Evolutionary conservation across 805 yeast species (phyloP).

Genomic region (Ascoidea tarda): DNA sequence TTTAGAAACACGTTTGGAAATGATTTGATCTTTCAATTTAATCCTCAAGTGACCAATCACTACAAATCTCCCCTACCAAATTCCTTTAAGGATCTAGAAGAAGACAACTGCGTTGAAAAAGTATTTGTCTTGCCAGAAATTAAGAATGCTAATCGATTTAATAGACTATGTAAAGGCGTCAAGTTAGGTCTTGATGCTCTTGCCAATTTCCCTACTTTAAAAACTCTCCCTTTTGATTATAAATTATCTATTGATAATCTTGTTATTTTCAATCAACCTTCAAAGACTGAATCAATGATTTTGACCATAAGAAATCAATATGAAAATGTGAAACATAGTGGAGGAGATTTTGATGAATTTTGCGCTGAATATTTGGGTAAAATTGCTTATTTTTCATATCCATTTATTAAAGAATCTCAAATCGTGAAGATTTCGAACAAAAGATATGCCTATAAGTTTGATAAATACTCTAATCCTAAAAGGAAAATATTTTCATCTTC

Average conservation of each 20-base stretch:
- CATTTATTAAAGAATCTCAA: constrained; percentile 73
- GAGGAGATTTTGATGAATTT: constrained; percentile 39
- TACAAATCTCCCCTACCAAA: constrained; percentile 70
- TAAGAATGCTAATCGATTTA: constrained; percentile 15
- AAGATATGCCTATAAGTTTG: constrained; percentile 27
- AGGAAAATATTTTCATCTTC: constrained; percentile 19
- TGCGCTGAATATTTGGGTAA: constrained; percentile 48
- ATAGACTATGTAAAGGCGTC: constrained; percentile 56
- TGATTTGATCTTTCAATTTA: constrained; percentile 54
- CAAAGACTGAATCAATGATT: constrained; percentile 71
- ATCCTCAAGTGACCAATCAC: constrained; percentile 57
- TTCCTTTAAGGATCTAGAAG: constrained; percentile 63
- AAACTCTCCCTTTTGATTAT: constrained; percentile 46
- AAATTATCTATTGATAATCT: constrained; percentile 49
- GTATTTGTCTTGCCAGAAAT: constrained; percentile 37
- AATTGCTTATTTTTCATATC: constrained; percentile 73
- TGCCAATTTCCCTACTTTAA: constrained; percentile 85
- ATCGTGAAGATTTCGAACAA: constrained; percentile 50
- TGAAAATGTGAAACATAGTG: constrained; percentile 6
- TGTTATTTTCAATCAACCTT: constrained; percentile 71
- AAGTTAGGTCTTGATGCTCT: constrained; percentile 52
- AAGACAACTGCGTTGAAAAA: constrained; percentile 63
- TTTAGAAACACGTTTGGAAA: constrained; percentile 62
- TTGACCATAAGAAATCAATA: constrained; percentile 38
- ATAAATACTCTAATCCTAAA: constrained; percentile 16